Conservation (phyloP, 371 early-diverging fungal species). For the Paraphysoderma sedebokerense region DNA sequence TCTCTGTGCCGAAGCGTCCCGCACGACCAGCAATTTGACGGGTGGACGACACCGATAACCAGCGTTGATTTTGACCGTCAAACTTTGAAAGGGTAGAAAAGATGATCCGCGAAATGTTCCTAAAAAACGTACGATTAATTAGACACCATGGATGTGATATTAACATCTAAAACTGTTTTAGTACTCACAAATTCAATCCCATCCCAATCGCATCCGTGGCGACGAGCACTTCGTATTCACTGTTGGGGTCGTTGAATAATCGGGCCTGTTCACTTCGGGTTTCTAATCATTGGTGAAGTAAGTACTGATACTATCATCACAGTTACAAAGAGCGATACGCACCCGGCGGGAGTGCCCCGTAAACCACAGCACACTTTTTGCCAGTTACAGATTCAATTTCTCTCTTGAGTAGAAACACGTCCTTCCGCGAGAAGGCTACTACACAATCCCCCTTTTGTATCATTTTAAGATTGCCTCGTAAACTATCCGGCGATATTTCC, state of each 20-base stretch:
- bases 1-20: constrained; percentile 53
- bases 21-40: constrained; percentile 95
- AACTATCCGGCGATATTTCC: constrained; percentile 24
- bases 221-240: constrained; percentile 65
- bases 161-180: not conserved
- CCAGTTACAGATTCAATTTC: constrained; percentile 56
- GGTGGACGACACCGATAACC: constrained; percentile 49
- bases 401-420: constrained; percentile 57
- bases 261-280: constrained; percentile 73
- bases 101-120: constrained; percentile 71
- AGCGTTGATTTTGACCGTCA: constrained; percentile 35
- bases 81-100: constrained; percentile 60
- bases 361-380: constrained; percentile 74
- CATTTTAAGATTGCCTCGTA: constrained; percentile 31
- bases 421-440: constrained; percentile 63
- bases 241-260: constrained; percentile 71
- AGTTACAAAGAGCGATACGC: not conserved
- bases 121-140: constrained; percentile 7
- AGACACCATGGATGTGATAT: not conserved
- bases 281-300: constrained; percentile 23
- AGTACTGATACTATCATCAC: not conserved
- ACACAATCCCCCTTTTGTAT: constrained; percentile 72
- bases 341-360: constrained; percentile 81
- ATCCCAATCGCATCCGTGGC: constrained; percentile 95
- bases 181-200: constrained; percentile 73